Evolutionary conservation across 1,284 basidiomycete genomes (phyloP), one percentile per base, ranked within the genome.

Genomic region (Singerocomus rubriflavus): DNA sequence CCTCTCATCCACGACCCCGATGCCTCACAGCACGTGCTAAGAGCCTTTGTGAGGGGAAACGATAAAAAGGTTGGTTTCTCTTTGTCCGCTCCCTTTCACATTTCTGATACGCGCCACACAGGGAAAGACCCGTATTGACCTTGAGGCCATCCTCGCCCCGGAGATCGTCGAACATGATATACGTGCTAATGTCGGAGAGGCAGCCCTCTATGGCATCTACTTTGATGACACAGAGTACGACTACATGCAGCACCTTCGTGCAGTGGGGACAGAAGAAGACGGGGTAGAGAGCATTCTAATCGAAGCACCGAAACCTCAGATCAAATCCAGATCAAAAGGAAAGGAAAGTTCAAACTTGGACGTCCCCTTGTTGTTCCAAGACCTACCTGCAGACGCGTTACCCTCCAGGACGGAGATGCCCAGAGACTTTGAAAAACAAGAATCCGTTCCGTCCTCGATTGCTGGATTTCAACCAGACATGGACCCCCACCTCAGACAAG

Each of bases 221-320:
- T 99, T 84, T 73, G 95, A 99, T 72, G 96, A 99, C 65, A 91
- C 92, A n/a, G 81, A 92, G 50, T 99, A 99, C 74, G 92, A 99
- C 70, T 99, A 99, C 75, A 96, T 98, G 92, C 89, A 96, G 71
- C 97, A 99, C 72, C 78, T 99, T 33, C 85, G 90, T 21, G 65
- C 81, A 1, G 82, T 92, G 37, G 92, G 91, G 5, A 57, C 78
- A 5, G 76, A 84, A 55, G 84, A 87, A 63, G 89, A 88, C 36
- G 88, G 86, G 5, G 81, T 90, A 10, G 88, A 90, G 34, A 87
- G 81, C 56, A 68, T 88, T 33, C 76, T 93, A 54, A 76, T 95
- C 40, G 85, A 91, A 57, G 90, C 85, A 14, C 85, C 86, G 6
- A 56, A 63, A 39, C 52, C 61, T 10, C 72, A 69, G 50, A 61